A percentile compares a stretch with the other conserved stretches of the same genome.
Conservation (phyloP, 106 monocot species). For the Acorus calamus region DNA sequence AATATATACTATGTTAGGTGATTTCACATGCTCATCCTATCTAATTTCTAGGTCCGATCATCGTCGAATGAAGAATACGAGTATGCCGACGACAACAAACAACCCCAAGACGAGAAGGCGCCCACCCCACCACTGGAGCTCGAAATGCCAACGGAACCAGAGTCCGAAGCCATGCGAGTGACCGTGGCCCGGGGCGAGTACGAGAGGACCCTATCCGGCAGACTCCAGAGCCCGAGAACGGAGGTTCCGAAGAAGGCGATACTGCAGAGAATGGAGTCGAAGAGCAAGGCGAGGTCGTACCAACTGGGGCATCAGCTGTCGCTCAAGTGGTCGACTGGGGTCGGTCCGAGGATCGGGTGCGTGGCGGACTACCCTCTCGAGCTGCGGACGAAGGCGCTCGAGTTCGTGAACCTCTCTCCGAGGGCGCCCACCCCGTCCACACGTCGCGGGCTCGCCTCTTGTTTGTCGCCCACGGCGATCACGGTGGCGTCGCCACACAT, state of each 20-base stretch:
- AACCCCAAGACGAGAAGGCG: slow-evolving; percentile 8
- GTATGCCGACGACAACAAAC: slow-evolving; percentile 25
- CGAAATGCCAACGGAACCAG: slow-evolving; percentile 16
- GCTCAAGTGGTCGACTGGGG: slow-evolving; percentile 71
- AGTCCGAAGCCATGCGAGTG: background rate
- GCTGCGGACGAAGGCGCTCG: slow-evolving; percentile 67
- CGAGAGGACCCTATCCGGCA: slow-evolving; percentile 63
- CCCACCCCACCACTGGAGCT: slow-evolving; percentile 13
- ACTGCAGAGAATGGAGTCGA: slow-evolving; percentile 69
- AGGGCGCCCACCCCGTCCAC: slow-evolving; percentile 10
- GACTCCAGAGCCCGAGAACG: slow-evolving; percentile 57
- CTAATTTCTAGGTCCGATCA: slow-evolving; percentile 33
- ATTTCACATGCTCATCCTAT: background rate
- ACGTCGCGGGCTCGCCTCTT: slow-evolving; percentile 6
- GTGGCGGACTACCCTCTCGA: slow-evolving; percentile 77
- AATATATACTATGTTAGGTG: too few species aligned
- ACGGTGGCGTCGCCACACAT: too few species aligned
- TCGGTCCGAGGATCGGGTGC: slow-evolving; percentile 91
- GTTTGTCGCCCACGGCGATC: slow-evolving; percentile 9
- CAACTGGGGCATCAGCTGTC: slow-evolving; percentile 75
- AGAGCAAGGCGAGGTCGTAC: slow-evolving; percentile 47
- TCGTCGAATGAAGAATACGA: slow-evolving; percentile 59
- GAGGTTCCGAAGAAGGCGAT: slow-evolving; percentile 51
- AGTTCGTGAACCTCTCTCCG: slow-evolving; percentile 64
- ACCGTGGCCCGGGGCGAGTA: slow-evolving; percentile 1